phyloP scores from a whole-genome alignment of 208 protist genomes.

The Leishmania martiniquensis region DNA sequence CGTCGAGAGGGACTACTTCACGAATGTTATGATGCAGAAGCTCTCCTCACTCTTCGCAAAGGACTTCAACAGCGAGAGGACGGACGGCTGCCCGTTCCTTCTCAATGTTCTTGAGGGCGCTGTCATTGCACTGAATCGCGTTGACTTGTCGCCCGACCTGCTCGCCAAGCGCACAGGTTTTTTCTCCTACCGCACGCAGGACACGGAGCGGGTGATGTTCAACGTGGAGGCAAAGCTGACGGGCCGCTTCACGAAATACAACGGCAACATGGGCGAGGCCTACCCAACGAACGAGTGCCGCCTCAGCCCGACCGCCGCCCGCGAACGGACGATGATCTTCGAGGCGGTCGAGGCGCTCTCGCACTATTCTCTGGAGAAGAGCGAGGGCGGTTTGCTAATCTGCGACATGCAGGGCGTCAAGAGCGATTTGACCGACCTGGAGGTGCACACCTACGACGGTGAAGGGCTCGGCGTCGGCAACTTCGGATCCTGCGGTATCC shows the following conservation, averaged over 20 bases:
- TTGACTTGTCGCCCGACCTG: slow-evolving; percentile 47
- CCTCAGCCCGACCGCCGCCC: slow-evolving; percentile 29
- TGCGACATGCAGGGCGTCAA: slow-evolving; percentile 78
- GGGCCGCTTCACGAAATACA: slow-evolving; percentile 83
- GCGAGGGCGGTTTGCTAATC: slow-evolving; percentile 51
- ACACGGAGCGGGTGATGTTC: slow-evolving; percentile 65
- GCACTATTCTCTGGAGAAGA: slow-evolving; percentile 69
- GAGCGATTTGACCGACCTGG: slow-evolving; percentile 66
- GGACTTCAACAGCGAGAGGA: slow-evolving; percentile 54
- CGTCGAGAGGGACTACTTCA: slow-evolving; percentile 81
- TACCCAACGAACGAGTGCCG: slow-evolving; percentile 53
- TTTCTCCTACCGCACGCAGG: slow-evolving; percentile 67
- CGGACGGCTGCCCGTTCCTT: slow-evolving; percentile 29
- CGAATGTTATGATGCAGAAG: slow-evolving; percentile 63
- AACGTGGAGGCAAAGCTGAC: slow-evolving; percentile 65
- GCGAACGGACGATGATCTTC: slow-evolving; percentile 40
- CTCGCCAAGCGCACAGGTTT: slow-evolving; percentile 45
- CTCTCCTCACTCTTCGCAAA: slow-evolving; percentile 55
- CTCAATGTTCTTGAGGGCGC: slow-evolving; percentile 39
- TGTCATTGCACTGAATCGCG: slow-evolving; percentile 46
- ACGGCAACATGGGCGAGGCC: slow-evolving; percentile 75
- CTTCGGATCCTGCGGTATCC: slow-evolving; percentile 61
- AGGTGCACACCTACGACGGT: slow-evolving; percentile 70
- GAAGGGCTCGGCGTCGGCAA: slow-evolving; percentile 72
- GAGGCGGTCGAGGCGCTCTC: slow-evolving; percentile 81